Evolutionary conservation across 2,329 filamentous ascomycete species (phyloP).

Genomic region (Macrophomina pseudophaseolina): DNA sequence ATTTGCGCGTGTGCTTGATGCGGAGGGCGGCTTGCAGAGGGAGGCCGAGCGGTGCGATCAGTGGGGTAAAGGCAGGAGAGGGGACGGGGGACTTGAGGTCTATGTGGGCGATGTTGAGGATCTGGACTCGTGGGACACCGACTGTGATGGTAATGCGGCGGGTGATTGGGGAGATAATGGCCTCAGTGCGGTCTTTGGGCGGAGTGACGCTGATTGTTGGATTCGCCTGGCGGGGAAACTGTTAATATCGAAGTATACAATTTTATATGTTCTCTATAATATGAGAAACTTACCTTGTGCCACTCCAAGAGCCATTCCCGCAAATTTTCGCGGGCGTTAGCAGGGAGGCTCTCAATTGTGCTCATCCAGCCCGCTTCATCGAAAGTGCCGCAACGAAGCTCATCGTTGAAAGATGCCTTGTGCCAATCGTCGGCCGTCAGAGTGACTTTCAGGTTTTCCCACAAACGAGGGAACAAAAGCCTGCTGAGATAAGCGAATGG

Average conservation of each 20-base stretch:
- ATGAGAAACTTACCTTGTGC: conserved; percentile 56
- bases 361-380: conserved; percentile 60
- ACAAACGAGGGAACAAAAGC: conserved; percentile 58
- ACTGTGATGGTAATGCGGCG: conserved; percentile 84
- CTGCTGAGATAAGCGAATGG: conserved; percentile 53
- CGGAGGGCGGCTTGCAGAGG: conserved; percentile 66
- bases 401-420: conserved; percentile 58
- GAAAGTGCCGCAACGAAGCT: conserved; percentile 58
- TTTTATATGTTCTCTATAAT: not conserved
- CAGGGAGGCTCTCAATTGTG: conserved; percentile 58
- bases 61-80: conserved; percentile 34
- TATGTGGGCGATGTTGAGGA: conserved; percentile 81
- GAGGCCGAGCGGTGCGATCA: conserved; percentile 65
- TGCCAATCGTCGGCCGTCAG: conserved; percentile 58
- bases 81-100: conserved; percentile 51
- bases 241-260: not conserved
- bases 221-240: conserved; percentile 33
- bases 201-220: conserved; percentile 33
- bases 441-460: conserved; percentile 51
- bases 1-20: conserved; percentile 62
- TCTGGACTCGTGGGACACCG: conserved; percentile 80
- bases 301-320: conserved; percentile 60
- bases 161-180: conserved; percentile 38
- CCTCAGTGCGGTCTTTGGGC: conserved; percentile 35
- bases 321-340: conserved; percentile 49